Evolutionary conservation across 2,329 filamentous ascomycete genomes (phyloP), one percentile per base, ranked within the genome.

Genomic region (Xylaria hypoxylon): DNA sequence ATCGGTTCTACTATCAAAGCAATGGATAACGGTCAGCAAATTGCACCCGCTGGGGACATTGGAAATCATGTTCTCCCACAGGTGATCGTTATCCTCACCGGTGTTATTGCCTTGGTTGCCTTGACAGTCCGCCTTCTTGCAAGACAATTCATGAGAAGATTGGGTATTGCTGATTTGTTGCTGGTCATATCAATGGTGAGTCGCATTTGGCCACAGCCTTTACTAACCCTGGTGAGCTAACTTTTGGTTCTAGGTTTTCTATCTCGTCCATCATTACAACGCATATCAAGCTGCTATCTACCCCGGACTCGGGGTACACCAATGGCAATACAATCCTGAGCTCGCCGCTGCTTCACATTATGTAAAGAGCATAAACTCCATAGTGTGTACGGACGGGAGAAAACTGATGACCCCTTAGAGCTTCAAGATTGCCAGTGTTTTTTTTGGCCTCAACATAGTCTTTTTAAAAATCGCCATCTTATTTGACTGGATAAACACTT

Each of bases 401-500:
- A 40, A 11, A n/a, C 61, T 68, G 50, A 68, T 40, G 10, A 11
- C 2, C 2, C 7, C 8, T 7, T 35, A 69, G 67, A 67, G 56
- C 19, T 67, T 69, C 38, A 67, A 67, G 31, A 13, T 62, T 33
- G 67, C 64, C 2, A 69, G 67, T 59, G 33, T 69, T 1, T 59
- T 58, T 22, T 69, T 69, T 15, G 67, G 67, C 13, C 58, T 69
- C 2, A 64, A 69, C 19, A 69, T 69, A 19, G 67, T 51, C 3
- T 69, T 69, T 33, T 28, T 69, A 8, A 69, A 69, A 22, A 67
- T 67, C 8, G 67, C 67, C 40, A 51, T 69, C 22, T 28, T 69
- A n/a, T 50, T 67, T 3, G 67, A 69, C 38, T 69, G 67, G 67
- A 26, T 62, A 19, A 44, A 45, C 44, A 62, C 45, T 2, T 69